Evolutionary conservation across 176 grass and related monocot species (phyloP).

Genomic region (Phoenix roebelenii): DNA sequence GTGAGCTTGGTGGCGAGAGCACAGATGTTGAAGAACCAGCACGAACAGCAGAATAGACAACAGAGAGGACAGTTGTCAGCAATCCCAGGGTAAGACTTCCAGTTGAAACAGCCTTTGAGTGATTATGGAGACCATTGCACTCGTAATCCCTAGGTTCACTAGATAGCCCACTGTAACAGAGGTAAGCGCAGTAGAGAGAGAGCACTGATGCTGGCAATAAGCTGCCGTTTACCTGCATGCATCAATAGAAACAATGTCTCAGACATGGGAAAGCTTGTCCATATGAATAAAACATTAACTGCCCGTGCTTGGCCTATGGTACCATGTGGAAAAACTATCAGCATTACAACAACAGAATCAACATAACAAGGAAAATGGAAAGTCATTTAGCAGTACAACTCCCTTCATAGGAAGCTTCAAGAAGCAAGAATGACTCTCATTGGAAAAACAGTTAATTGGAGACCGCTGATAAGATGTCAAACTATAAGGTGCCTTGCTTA

Average conservation of each 20-base stretch:
- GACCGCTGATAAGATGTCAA: no score
- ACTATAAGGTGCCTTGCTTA: no score
- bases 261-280: no score
- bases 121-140: constrained; percentile 94
- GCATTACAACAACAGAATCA: no score
- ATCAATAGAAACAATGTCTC: background rate
- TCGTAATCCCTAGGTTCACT: constrained; percentile 95
- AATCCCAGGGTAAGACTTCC: constrained; percentile 80
- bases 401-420: no score
- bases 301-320: no score
- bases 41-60: constrained; percentile 97
- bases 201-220: constrained; percentile 88
- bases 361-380: no score
- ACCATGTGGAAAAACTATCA: no score
- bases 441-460: no score
- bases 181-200: constrained; percentile 70
- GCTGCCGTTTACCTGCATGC: constrained; percentile 80
- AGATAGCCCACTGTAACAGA: constrained; percentile 91
- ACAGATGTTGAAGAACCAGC: constrained; percentile 83
- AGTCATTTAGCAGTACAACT: no score
- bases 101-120: constrained; percentile 90
- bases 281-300: no score
- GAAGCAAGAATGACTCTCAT: no score
- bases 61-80: constrained; percentile 86
- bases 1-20: constrained; percentile 70